Conservation (phyloP, 176 grass and related monocot species). For the Paspalum notatum region DNA sequence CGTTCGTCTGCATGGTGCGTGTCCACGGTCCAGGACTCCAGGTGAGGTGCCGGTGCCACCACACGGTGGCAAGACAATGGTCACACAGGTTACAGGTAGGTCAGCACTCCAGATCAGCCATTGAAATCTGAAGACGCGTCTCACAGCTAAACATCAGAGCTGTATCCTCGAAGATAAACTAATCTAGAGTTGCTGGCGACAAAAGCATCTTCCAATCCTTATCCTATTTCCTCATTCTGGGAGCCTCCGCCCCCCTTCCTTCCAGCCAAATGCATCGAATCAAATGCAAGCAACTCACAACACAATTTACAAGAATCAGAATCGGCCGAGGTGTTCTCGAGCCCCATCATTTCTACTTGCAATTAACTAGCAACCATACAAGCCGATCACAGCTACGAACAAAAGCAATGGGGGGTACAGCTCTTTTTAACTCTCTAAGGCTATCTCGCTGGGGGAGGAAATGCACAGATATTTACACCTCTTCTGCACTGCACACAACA, state of each 20-base stretch:
- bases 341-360: slow-evolving; percentile 38
- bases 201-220: neutral
- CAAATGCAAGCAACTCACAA: neutral
- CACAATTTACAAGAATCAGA: slow-evolving; percentile 48
- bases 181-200: neutral
- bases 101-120: neutral
- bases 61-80: neutral
- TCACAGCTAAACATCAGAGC: neutral
- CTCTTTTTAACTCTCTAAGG: neutral
- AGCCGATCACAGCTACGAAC: neutral
- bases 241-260: no score
- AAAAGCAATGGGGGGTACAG: slow-evolving; percentile 20
- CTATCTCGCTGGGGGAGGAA: slow-evolving; percentile 11
- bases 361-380: slow-evolving; percentile 36
- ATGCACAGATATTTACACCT: slow-evolving; percentile 66
- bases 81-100: no score
- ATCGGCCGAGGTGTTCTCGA: neutral
- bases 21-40: slow-evolving; percentile 21
- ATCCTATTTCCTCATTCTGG: no score
- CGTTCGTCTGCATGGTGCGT: no score
- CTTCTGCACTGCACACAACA: neutral
- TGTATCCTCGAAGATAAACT: neutral
- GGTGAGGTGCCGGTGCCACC: no score
- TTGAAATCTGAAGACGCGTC: neutral
- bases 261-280: neutral